Conservation (phyloP, 139 green algal genomes). For the Trebouxia sp. region DNA sequence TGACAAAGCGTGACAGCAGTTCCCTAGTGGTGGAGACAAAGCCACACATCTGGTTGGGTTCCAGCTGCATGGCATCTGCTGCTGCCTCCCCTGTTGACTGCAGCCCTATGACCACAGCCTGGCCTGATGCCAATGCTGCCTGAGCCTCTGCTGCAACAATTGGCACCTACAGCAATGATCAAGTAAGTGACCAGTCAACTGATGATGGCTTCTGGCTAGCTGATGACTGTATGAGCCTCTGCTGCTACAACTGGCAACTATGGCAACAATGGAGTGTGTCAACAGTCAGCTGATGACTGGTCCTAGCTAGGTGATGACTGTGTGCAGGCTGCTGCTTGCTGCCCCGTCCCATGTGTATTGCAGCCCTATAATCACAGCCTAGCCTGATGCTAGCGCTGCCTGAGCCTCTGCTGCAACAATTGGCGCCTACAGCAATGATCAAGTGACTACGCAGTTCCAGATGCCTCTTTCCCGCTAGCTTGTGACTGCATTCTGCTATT, state of each 20-base stretch:
- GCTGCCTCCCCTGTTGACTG: conserved; percentile 66
- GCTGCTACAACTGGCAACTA: too few relatives aligned
- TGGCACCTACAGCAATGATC: conserved; percentile 53
- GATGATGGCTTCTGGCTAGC: too few relatives aligned
- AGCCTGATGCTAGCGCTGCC: conserved; percentile 52
- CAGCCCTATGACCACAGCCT: conserved; percentile 82
- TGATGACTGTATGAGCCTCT: too few relatives aligned
- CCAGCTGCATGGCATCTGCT: conserved; percentile 47
- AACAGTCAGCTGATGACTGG: too few relatives aligned
- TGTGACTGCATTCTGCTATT: too few relatives aligned
- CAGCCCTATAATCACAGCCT: conserved; percentile 82
- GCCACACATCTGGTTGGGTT: conserved; percentile 58
- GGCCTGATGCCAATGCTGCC: conserved; percentile 53
- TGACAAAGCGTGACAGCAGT: conserved; percentile 76
- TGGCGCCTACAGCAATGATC: conserved; percentile 52
- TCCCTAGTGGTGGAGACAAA: conserved; percentile 77
- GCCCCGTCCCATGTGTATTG: conserved; percentile 65
- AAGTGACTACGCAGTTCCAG: too few relatives aligned
- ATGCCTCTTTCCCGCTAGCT: too few relatives aligned
- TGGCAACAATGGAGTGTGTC: too few relatives aligned
- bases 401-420: conserved; percentile 69
- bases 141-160: conserved; percentile 69
- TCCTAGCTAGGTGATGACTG: too few relatives aligned
- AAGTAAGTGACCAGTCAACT: too few relatives aligned
- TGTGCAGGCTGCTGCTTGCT: too few relatives aligned